Base-by-base conservation (phyloP, 106 monocot species). In the Dendrobium officinale region DNA sequence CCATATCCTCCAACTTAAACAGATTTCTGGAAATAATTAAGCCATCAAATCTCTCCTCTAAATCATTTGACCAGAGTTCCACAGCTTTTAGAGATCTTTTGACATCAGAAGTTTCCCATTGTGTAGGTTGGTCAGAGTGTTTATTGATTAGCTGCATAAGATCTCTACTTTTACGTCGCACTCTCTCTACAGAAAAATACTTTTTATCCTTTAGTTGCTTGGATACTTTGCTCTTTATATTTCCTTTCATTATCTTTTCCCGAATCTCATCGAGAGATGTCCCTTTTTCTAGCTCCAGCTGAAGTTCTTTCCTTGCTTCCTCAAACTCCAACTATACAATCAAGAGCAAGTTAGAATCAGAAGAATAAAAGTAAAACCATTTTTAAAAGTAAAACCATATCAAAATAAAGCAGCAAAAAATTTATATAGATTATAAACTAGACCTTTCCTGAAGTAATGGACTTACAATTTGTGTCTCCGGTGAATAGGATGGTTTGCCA, bases 261-360 rank as follows among this genome's bases (percentile, higher is more conserved):
- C 81, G 64, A 67, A 97, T 78, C 73, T 96, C 84, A 45, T 80
- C 77, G 67, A 92, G 44, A 31, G 92, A 83, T n/a, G 49, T 83
- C 77, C 95, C 97, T 26, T 89, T 91, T 26, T 82, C 84, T 77
- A 98, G 42, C 85, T 98, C 89, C 55, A 79, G 48, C 64, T 89
- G 85, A 51, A 98, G 88, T 20, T 94, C 94, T 83, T 89, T 91
- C 80, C 86, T 93, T 81, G 96, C 94, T 85, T 92, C 89, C 81
- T 92, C 92, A 89, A 94, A 94, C 55, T 97, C 96, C 74, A 87
- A 56, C 96, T 97, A 73, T 47, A 75, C 64, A 75, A 88, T n/a
- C 17, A 16, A 11, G 6, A 75, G 78, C n/a, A 61, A 37, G 49
- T 20, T 40, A 80, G 45, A 59, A 61, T 67, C 18, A 68, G 45